Conservation (phyloP, 345 rosid species). For the Pugionium dolabratum region DNA sequence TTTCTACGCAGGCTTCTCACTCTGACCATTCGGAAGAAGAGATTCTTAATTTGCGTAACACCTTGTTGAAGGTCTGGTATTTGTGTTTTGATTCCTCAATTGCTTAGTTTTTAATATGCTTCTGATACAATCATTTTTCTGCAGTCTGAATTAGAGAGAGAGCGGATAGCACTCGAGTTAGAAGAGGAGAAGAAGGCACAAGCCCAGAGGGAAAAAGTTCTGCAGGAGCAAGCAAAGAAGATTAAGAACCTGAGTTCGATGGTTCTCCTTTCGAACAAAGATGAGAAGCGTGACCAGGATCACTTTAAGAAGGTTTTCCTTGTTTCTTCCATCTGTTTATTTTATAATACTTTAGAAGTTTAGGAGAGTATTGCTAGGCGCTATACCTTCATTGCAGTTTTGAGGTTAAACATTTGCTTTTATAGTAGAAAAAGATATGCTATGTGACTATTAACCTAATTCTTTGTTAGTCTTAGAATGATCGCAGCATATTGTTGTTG, state of each 20-base stretch:
- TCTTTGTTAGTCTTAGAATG: slow-evolving; percentile 15
- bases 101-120: slow-evolving; percentile 12
- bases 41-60: slow-evolving; percentile 85
- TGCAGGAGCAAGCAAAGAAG: slow-evolving; percentile 92
- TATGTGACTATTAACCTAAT: slow-evolving; percentile 12
- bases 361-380: slow-evolving; percentile 13
- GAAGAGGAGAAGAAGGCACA: slow-evolving; percentile 97
- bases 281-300: slow-evolving; percentile 58
- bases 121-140: slow-evolving; percentile 16
- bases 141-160: slow-evolving; percentile 94
- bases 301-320: slow-evolving; percentile 63
- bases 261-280: slow-evolving; percentile 77
- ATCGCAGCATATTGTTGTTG: slow-evolving; percentile 14
- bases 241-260: slow-evolving; percentile 87
- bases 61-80: slow-evolving; percentile 70
- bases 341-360: neutral
- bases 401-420: neutral
- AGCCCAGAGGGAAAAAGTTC: slow-evolving; percentile 82
- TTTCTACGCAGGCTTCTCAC: slow-evolving; percentile 63
- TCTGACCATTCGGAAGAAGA: slow-evolving; percentile 88
- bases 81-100: slow-evolving; percentile 20
- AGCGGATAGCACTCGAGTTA: slow-evolving; percentile 82
- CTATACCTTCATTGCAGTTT: neutral
- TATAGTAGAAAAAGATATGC: neutral
- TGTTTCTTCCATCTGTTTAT: slow-evolving; percentile 9